A percentile compares a stretch with the other conserved stretches of the same genome.
phyloP scores from a whole-genome alignment of 2,329 filamentous ascomycete genomes.

The Fusarium floridanum region DNA sequence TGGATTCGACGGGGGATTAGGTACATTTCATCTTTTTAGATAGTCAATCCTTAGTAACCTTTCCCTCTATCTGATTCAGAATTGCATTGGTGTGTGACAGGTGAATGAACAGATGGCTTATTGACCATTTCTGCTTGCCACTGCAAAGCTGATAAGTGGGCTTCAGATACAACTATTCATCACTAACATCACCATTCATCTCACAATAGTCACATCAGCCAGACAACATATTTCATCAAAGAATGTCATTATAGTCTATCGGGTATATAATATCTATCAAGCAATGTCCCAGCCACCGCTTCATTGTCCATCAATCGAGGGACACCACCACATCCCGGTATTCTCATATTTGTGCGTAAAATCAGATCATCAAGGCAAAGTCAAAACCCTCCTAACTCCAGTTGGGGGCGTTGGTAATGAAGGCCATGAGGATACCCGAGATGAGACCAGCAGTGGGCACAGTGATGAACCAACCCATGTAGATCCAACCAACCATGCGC shows the following conservation, averaged over 20 bases:
- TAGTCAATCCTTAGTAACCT: slow-evolving; percentile 38
- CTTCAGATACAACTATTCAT: neutral
- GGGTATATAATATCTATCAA: slow-evolving; percentile 16
- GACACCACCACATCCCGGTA: neutral
- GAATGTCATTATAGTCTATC: slow-evolving; percentile 8
- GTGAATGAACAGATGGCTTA: neutral
- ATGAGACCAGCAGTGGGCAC: slow-evolving; percentile 69
- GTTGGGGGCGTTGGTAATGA: slow-evolving; percentile 72
- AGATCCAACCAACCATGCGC: slow-evolving; percentile 72
- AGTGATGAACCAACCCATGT: slow-evolving; percentile 71
- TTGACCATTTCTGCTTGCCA: neutral
- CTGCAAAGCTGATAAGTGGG: neutral
- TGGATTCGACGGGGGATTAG: slow-evolving; percentile 26
- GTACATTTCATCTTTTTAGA: slow-evolving; percentile 33
- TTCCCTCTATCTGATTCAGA: slow-evolving; percentile 12
- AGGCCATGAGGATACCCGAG: slow-evolving; percentile 71
- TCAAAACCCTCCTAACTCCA: slow-evolving; percentile 47
- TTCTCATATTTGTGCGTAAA: neutral
- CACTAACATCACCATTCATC: neutral
- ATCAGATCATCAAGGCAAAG: neutral
- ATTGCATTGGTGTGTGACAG: neutral
- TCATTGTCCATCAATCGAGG: neutral
- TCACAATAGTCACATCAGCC: neutral
- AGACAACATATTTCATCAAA: neutral
- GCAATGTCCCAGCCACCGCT: slow-evolving; percentile 14